Conservation (phyloP, 345 rosid genomes). For the Cochlearia excelsa region DNA sequence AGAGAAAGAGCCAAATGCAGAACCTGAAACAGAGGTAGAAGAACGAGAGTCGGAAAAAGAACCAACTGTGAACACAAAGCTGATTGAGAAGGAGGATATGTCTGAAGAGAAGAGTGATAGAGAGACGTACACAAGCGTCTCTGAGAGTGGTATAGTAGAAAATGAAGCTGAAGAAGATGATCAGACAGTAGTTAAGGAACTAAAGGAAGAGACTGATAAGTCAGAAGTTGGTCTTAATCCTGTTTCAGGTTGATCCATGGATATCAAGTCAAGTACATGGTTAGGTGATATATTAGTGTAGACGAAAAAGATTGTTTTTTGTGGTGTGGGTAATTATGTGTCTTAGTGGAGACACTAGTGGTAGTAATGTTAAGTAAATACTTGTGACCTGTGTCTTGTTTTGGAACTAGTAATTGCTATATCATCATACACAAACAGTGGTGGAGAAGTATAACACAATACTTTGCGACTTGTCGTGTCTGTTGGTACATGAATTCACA, state of each 20-base stretch:
- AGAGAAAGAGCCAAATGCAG: slow-evolving; percentile 10
- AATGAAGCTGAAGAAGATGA: not conserved
- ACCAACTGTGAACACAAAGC: not conserved
- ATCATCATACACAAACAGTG: too few species aligned
- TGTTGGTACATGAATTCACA: too few species aligned
- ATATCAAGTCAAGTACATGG: not conserved
- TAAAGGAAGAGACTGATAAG: not conserved
- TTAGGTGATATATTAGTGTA: not conserved
- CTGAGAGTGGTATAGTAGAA: not conserved
- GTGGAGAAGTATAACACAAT: too few species aligned
- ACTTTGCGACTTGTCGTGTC: too few species aligned
- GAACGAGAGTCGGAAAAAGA: not conserved
- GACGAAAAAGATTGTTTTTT: not conserved
- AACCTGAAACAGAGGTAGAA: slow-evolving; percentile 1
- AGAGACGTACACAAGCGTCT: too few species aligned
- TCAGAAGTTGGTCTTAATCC: not conserved
- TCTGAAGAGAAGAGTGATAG: too few species aligned
- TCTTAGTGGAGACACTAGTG: not conserved
- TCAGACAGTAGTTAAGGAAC: not conserved
- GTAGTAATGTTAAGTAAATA: not conserved
- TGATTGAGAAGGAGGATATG: too few species aligned
- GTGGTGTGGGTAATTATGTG: not conserved
- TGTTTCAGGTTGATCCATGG: not conserved
- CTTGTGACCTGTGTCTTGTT: slow-evolving; percentile 22
- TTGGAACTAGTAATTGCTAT: slow-evolving; percentile 15